Percentiles rank a stretch among this genome's conserved stretches.
Evolutionary conservation across 2,329 filamentous ascomycete genomes (phyloP).

Genomic region (Epichloe bromicola): DNA sequence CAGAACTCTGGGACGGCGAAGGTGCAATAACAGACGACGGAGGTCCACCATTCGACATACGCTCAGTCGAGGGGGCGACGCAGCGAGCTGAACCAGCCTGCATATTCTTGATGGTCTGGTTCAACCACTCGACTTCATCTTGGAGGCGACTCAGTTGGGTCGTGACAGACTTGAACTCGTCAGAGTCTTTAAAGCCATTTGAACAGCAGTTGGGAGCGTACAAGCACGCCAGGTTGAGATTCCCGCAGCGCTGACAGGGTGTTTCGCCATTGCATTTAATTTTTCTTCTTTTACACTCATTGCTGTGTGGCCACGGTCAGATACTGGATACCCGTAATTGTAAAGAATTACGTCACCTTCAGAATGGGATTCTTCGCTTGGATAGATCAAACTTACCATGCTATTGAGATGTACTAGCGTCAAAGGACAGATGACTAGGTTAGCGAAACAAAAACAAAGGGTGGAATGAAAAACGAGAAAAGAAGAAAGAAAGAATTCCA

Average conservation of each 20-base stretch:
- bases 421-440: conserved; percentile 2
- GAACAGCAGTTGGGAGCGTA: conserved; percentile 55
- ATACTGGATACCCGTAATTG: not conserved
- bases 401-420: conserved; percentile 45
- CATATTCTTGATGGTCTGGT: conserved; percentile 56
- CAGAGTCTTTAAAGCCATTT: conserved; percentile 81
- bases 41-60: conserved; percentile 21
- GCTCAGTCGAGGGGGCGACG: conserved; percentile 30
- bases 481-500: not conserved
- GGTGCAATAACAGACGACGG: conserved; percentile 23
- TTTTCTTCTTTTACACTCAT: conserved; percentile 63
- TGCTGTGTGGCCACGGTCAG: conserved; percentile 29
- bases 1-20: conserved; percentile 29
- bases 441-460: not conserved
- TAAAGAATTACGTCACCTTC: not conserved
- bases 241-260: conserved; percentile 54
- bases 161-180: conserved; percentile 77
- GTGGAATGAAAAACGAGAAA: not conserved
- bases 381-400: conserved; percentile 34
- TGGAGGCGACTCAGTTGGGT: conserved; percentile 63
- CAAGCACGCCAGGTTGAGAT: conserved; percentile 51
- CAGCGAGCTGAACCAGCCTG: conserved; percentile 38
- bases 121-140: conserved; percentile 70
- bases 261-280: conserved; percentile 63
- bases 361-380: too few species aligned